These are phyloP conservation scores for Tricholoma saponaceum DNA, from an alignment of 768 basidiomycete species.

Conservation along the genomic window DNA sequence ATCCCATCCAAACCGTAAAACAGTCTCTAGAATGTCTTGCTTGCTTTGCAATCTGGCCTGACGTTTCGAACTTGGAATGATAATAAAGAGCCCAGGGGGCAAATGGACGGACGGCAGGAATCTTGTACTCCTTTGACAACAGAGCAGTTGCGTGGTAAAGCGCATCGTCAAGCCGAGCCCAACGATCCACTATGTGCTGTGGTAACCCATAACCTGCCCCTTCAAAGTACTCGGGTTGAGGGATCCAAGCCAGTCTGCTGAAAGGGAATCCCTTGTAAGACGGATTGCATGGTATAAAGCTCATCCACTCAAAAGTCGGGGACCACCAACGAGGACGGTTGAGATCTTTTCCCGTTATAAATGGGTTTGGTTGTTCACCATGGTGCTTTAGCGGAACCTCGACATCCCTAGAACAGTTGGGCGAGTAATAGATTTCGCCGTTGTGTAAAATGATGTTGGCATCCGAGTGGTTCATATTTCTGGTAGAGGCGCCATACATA, in stretches of 20 bases:
- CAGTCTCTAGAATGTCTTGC: no score
- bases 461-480: no score
- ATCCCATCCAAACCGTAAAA: no score
- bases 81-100: no score
- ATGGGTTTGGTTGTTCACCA: neutral
- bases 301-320: neutral
- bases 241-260: neutral
- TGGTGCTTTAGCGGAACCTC: neutral
- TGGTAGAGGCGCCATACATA: no score
- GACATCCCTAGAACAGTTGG: neutral
- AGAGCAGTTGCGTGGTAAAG: neutral
- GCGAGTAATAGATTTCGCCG: neutral
- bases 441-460: no score
- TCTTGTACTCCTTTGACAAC: neutral
- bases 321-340: neutral
- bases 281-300: neutral
- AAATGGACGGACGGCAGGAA: constrained; percentile 1
- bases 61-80: no score
- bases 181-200: neutral
- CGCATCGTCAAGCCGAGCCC: constrained; percentile 1
- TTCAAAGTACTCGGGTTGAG: neutral
- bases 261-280: neutral
- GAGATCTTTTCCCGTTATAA: neutral
- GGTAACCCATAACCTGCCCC: neutral
- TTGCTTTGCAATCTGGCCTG: no score